Evolutionary conservation across 805 yeast genomes (phyloP), one percentile per base, ranked within the genome.

Genomic region (Blastobotrys mokoenaii): DNA sequence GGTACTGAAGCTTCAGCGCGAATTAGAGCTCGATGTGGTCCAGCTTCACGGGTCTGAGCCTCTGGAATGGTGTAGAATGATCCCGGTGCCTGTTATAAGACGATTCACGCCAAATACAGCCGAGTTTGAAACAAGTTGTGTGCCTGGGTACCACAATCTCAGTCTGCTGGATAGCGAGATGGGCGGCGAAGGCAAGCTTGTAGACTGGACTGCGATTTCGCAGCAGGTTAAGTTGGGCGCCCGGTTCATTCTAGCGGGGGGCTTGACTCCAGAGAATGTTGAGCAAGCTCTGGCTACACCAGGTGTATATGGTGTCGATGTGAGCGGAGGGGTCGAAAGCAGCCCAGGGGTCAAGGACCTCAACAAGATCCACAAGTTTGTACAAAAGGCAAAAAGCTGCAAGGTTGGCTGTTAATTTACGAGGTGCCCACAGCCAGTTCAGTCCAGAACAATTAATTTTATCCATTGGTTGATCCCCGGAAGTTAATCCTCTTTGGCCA

Each of bases 261-360:
- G 98, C 0, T 69, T 93, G 46, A 80, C 72, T 0, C 86, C 93
- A 0, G 79, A 72, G 1, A 93, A 89, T 55, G 86, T 93, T 4
- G 46, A 47, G 0, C 59, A 61, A 1, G 94, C 95, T 0, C 49
- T 65, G 12, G 37, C 43, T 6, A 61, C 74, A 10, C 52, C 59
- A 0, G 90, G 93, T 18, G 78, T 84, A n/a, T 59, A 80, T 32
- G 97, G 97, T 3, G 90, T 84, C 20, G 98, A 90, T 64, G 97
- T 93, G 5, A 82, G 95, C 57, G 88, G 96, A 8, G 98, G 98
- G 1, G 95, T 89, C 1, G 98, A 93, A 60, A 77, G 82, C 0
- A 59, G 77, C 37, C 32, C 18, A 16, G 95, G 95, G 1, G 61
- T 53, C 1, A 93, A 90, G 63, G 95, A 88, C 61, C 55, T 68